phyloP scores from a whole-genome alignment of 2,329 filamentous ascomycete species.

The Periconia sp. region DNA sequence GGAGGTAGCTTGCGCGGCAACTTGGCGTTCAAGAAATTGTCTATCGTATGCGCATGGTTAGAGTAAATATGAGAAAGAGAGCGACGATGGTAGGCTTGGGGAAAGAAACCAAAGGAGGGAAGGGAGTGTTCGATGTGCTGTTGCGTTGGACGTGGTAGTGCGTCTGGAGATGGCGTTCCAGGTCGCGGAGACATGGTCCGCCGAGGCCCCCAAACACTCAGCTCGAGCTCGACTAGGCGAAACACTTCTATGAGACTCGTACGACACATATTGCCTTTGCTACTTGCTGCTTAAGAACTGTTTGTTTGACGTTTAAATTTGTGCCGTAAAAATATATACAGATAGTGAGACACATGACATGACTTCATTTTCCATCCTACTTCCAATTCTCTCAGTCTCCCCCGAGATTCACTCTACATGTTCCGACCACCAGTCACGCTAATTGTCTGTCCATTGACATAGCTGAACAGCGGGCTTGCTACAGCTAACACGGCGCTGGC shows the following conservation, averaged over 20 bases:
- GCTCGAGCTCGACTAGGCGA: slow-evolving; percentile 1
- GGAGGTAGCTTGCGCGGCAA: slow-evolving; percentile 13
- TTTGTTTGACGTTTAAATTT: no score
- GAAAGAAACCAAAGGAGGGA: slow-evolving; percentile 12
- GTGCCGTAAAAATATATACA: background rate
- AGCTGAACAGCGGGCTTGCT: slow-evolving; percentile 80
- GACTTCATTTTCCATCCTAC: no score
- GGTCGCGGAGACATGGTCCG: slow-evolving; percentile 8
- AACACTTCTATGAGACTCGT: slow-evolving; percentile 11
- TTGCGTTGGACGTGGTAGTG: slow-evolving; percentile 6
- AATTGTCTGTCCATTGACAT: slow-evolving; percentile 86
- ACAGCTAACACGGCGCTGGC: slow-evolving; percentile 78
- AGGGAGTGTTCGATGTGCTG: slow-evolving; percentile 4
- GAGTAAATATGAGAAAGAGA: slow-evolving; percentile 26
- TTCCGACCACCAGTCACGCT: slow-evolving; percentile 80
- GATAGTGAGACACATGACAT: slow-evolving; percentile 17
- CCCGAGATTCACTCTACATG: slow-evolving; percentile 53
- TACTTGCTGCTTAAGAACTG: background rate
- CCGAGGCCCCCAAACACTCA: slow-evolving; percentile 8
- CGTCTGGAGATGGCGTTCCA: slow-evolving; percentile 15
- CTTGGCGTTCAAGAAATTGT: slow-evolving; percentile 7
- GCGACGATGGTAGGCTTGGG: slow-evolving; percentile 12
- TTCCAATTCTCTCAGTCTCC: slow-evolving; percentile 5
- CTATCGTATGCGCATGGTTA: slow-evolving; percentile 36
- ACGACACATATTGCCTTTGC: background rate